Conservation (phyloP, 805 yeast species). For the Cyberlindnera mrakii region DNA sequence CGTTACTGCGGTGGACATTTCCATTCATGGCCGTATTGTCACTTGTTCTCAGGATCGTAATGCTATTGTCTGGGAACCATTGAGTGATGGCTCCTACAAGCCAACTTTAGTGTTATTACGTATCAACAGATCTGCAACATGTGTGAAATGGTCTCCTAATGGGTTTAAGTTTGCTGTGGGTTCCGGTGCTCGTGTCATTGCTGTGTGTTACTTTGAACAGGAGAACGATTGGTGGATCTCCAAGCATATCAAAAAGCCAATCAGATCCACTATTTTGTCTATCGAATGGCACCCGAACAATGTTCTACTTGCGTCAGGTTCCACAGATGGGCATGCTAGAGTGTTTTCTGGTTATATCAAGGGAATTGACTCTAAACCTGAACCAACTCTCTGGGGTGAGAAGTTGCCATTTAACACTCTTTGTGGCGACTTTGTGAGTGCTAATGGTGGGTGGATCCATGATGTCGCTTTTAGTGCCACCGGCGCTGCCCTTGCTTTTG, state of each 20-base stretch:
- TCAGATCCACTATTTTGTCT: slow-evolving; percentile 77
- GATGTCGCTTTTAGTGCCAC: slow-evolving; percentile 80
- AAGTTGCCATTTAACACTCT: slow-evolving; percentile 90
- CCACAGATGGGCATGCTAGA: slow-evolving; percentile 88
- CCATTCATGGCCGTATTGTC: slow-evolving; percentile 82
- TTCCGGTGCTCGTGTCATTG: slow-evolving; percentile 88
- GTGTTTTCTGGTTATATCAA: slow-evolving; percentile 87
- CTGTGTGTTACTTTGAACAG: slow-evolving; percentile 91
- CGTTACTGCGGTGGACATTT: slow-evolving; percentile 90
- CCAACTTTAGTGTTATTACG: slow-evolving; percentile 90
- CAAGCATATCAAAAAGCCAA: slow-evolving; percentile 93
- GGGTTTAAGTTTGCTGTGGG: slow-evolving; percentile 98
- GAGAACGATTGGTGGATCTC: slow-evolving; percentile 99
- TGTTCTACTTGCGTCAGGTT: slow-evolving; percentile 82
- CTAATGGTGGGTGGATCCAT: slow-evolving; percentile 85
- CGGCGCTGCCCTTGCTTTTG: slow-evolving; percentile 75
- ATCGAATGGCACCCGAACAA: slow-evolving; percentile 93
- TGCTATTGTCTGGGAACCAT: slow-evolving; percentile 92
- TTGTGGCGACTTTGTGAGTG: slow-evolving; percentile 71
- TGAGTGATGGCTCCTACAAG: slow-evolving; percentile 54
- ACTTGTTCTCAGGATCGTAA: slow-evolving; percentile 98
- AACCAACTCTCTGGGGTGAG: slow-evolving; percentile 85
- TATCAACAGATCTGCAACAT: slow-evolving; percentile 92
- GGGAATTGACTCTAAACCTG: slow-evolving; percentile 80
- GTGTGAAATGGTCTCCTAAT: slow-evolving; percentile 90